These are phyloP conservation scores for Ophiostoma australiae DNA, from an alignment of 2,329 filamentous ascomycete species.

Conservation along the genomic window DNA sequence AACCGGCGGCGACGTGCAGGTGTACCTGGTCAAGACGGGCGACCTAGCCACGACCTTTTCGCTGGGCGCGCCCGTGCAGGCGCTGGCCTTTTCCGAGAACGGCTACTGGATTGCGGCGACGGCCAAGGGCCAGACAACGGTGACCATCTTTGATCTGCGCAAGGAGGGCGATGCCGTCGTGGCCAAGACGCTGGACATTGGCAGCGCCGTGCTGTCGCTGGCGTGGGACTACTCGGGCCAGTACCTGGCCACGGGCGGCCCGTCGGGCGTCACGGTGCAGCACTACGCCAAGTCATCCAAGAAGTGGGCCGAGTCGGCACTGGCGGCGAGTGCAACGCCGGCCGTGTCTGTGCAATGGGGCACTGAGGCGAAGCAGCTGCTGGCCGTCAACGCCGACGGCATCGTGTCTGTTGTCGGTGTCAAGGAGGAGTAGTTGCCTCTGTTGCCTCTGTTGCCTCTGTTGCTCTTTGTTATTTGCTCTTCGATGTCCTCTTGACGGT, in stretches of 20 bases:
- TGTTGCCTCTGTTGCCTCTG: not conserved
- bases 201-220: constrained; percentile 71
- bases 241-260: constrained; percentile 77
- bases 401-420: constrained; percentile 64
- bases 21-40: constrained; percentile 81
- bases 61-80: constrained; percentile 64
- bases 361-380: constrained; percentile 63
- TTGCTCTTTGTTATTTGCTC: constrained; percentile 1
- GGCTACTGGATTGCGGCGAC: constrained; percentile 91
- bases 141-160: constrained; percentile 87
- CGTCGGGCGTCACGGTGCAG: constrained; percentile 77
- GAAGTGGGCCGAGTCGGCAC: constrained; percentile 69
- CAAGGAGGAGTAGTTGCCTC: constrained; percentile 39
- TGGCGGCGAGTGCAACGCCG: constrained; percentile 68
- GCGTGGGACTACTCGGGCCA: constrained; percentile 94
- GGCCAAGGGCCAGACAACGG: constrained; percentile 67
- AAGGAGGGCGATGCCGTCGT: constrained; percentile 79
- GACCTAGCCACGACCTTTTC: constrained; percentile 70
- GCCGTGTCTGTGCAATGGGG: constrained; percentile 72
- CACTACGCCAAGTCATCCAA: constrained; percentile 85
- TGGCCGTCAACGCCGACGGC: constrained; percentile 71
- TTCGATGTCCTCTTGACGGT: constrained; percentile 8
- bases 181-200: constrained; percentile 81
- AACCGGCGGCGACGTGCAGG: constrained; percentile 72
- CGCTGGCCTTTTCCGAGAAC: constrained; percentile 87